phyloP scores from a whole-genome alignment of 1,139 yeast species.

The Eremothecium cymbalariae region DNA sequence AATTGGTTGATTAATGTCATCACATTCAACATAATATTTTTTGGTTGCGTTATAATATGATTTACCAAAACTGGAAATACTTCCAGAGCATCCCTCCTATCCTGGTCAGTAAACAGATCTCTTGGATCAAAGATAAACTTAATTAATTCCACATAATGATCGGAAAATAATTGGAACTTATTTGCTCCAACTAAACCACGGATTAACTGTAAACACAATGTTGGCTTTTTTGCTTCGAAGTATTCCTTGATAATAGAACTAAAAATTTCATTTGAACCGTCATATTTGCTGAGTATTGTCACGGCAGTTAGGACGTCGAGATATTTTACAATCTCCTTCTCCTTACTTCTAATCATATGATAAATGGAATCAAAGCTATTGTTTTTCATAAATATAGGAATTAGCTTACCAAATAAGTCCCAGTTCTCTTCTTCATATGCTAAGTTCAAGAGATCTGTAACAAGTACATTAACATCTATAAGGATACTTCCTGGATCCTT shows the following conservation, averaged over 20 bases:
- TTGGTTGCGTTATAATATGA: conserved; percentile 3
- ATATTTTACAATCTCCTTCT: background rate
- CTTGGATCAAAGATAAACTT: conserved; percentile 11
- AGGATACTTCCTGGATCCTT: background rate
- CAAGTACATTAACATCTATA: background rate
- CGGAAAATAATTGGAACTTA: conserved; percentile 11
- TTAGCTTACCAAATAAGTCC: background rate
- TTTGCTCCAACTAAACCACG: conserved; percentile 8
- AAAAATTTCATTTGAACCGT: conserved; percentile 8
- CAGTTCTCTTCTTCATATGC: conserved; percentile 1
- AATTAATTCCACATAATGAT: conserved; percentile 12
- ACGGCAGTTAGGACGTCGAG: conserved; percentile 6
- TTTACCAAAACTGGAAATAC: conserved; percentile 6
- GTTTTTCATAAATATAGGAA: background rate
- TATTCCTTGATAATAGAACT: conserved; percentile 8
- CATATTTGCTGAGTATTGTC: conserved; percentile 11
- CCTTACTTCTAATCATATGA: conserved; percentile 1
- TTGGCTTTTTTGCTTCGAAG: conserved; percentile 3
- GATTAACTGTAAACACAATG: conserved; percentile 8
- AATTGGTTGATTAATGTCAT: conserved; percentile 4
- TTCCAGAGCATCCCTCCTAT: conserved; percentile 2
- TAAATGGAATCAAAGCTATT: background rate
- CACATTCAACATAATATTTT: conserved; percentile 5
- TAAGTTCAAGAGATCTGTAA: background rate
- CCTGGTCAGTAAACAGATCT: conserved; percentile 4